These are phyloP conservation scores for Saccharomyces cerevisiae DNA, from an alignment of 805 yeast species.

Conservation along the genomic window DNA sequence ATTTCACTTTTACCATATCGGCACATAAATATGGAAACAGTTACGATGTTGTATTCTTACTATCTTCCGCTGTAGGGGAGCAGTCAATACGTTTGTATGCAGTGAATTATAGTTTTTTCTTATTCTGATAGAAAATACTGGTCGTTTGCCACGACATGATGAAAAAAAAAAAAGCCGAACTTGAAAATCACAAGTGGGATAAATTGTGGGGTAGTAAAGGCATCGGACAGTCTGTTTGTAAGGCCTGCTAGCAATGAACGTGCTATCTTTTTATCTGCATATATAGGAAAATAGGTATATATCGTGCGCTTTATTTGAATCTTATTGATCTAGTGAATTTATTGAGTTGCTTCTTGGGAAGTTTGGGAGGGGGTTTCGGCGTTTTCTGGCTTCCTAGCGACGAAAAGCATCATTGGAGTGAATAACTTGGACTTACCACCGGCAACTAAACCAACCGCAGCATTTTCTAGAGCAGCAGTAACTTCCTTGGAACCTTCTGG, in stretches of 20 bases:
- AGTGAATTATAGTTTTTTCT: not conserved
- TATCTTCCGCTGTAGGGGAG: not conserved
- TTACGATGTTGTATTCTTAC: not conserved
- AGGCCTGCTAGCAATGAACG: not conserved
- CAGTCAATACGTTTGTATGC: not conserved
- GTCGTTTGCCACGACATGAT: not conserved
- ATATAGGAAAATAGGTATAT: not conserved
- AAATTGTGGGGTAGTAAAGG: not conserved
- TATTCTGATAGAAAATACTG: not conserved
- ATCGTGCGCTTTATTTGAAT: not conserved
- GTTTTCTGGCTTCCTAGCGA: constrained; percentile 70
- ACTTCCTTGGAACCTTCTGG: constrained; percentile 90
- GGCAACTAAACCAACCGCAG: constrained; percentile 87
- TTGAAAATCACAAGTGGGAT: not conserved
- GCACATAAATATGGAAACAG: not conserved
- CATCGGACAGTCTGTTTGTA: not conserved
- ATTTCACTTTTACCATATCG: constrained; percentile 46
- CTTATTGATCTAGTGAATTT: not conserved
- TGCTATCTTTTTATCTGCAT: not conserved
- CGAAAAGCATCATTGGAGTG: constrained; percentile 96
- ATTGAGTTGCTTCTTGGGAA: not conserved
- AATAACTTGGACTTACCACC: constrained; percentile 87
- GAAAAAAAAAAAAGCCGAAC: not conserved
- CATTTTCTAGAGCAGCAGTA: constrained; percentile 89
- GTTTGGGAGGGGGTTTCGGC: not conserved